phyloP scores from a whole-genome alignment of 768 basidiomycete genomes.

The Termitomyces sp. region DNA sequence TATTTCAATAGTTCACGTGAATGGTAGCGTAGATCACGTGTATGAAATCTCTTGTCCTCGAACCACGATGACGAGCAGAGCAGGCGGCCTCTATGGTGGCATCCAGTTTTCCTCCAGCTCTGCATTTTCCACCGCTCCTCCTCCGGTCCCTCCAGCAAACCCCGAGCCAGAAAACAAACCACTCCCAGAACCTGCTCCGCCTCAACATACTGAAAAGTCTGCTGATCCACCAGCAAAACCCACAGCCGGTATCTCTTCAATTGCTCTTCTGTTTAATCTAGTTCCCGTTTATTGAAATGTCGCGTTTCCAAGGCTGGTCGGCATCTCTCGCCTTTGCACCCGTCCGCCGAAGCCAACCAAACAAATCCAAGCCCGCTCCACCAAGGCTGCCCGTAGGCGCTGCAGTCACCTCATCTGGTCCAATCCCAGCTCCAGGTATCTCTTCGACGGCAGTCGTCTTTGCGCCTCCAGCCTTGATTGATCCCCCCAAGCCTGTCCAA shows the following conservation, averaged over 20 bases:
- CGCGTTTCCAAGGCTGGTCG: slow-evolving; percentile 70
- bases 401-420: slow-evolving; percentile 39
- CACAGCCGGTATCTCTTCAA: slow-evolving; percentile 58
- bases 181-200: slow-evolving; percentile 20
- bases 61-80: slow-evolving; percentile 66
- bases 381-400: slow-evolving; percentile 62
- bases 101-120: slow-evolving; percentile 78
- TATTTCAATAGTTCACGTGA: slow-evolving; percentile 49
- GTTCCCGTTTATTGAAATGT: slow-evolving; percentile 57
- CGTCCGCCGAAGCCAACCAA: slow-evolving; percentile 54
- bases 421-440: not conserved
- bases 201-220: slow-evolving; percentile 17
- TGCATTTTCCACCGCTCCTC: slow-evolving; percentile 40
- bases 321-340: slow-evolving; percentile 88
- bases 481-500: slow-evolving; percentile 25
- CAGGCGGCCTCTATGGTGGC: slow-evolving; percentile 83
- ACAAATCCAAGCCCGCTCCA: slow-evolving; percentile 54
- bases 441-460: slow-evolving; percentile 61
- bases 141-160: slow-evolving; percentile 18
- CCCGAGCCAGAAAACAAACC: slow-evolving; percentile 20
- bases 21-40: slow-evolving; percentile 18
- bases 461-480: slow-evolving; percentile 61
- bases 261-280: slow-evolving; percentile 43
- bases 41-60: not conserved
- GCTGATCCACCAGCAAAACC: slow-evolving; percentile 33